These are phyloP conservation scores for Haplographium delicatum DNA, from an alignment of 495 filamentous ascomycete genomes.

Conservation along the genomic window DNA sequence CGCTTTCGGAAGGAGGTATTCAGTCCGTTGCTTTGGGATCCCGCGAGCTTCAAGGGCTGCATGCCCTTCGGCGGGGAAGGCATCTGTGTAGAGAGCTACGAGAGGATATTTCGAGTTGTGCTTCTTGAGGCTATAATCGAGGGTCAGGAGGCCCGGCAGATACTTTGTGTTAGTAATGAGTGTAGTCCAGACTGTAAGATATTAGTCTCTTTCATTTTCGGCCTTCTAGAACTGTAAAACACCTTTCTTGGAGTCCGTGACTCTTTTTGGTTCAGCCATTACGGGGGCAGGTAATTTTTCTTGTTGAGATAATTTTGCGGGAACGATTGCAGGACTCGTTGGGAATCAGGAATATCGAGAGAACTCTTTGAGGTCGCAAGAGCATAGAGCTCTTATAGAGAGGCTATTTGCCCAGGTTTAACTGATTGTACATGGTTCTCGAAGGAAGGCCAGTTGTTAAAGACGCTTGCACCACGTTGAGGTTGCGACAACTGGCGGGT, in stretches of 20 bases:
- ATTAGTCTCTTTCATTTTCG: slow-evolving; percentile 1
- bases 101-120: slow-evolving; percentile 60
- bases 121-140: slow-evolving; percentile 60
- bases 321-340: no score
- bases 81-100: slow-evolving; percentile 71
- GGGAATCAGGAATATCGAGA: no score
- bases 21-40: slow-evolving; percentile 56
- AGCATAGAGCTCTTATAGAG: not conserved
- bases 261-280: slow-evolving; percentile 12
- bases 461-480: not conserved
- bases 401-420: not conserved
- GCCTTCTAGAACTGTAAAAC: not conserved
- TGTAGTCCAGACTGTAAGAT: slow-evolving; percentile 61
- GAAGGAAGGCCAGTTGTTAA: not conserved
- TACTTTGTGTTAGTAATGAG: slow-evolving; percentile 74
- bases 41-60: slow-evolving; percentile 56
- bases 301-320: no score
- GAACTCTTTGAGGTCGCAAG: not conserved
- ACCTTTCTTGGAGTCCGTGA: slow-evolving; percentile 19
- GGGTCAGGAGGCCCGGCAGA: slow-evolving; percentile 65
- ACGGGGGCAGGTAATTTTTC: not conserved
- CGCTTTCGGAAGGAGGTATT: slow-evolving; percentile 55
- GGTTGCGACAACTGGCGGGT: not conserved
- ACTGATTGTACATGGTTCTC: not conserved
- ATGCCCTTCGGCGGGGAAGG: slow-evolving; percentile 57